phyloP scores from a whole-genome alignment of 2,329 filamentous ascomycete species.

The Leptographium galeiforme region DNA sequence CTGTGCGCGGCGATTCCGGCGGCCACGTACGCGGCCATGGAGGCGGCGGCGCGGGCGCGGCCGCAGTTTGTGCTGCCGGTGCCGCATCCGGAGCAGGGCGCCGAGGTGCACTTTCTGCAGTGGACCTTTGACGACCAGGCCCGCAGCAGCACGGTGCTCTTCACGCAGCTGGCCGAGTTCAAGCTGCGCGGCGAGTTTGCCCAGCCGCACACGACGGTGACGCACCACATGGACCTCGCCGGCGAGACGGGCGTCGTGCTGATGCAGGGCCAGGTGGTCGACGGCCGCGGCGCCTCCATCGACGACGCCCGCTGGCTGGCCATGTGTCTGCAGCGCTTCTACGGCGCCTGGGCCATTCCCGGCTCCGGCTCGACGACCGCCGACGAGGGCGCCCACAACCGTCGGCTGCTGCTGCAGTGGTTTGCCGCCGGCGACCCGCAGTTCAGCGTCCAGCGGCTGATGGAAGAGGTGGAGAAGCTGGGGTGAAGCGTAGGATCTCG shows the following conservation, averaged over 20 bases:
- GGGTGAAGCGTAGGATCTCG: constrained; percentile 20
- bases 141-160: constrained; percentile 55
- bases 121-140: constrained; percentile 64
- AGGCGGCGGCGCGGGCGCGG: constrained; percentile 54
- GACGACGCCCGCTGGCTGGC: constrained; percentile 82
- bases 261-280: constrained; percentile 69
- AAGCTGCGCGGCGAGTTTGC: constrained; percentile 83
- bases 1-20: constrained; percentile 76
- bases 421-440: constrained; percentile 65
- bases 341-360: constrained; percentile 47
- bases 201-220: constrained; percentile 84
- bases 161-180: constrained; percentile 88
- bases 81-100: constrained; percentile 52
- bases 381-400: constrained; percentile 44
- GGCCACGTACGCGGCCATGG: constrained; percentile 60
- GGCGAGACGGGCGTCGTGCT: constrained; percentile 66
- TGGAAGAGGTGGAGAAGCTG: constrained; percentile 82
- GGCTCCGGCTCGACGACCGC: constrained; percentile 17
- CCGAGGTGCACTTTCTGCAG: constrained; percentile 92
- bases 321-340: constrained; percentile 91
- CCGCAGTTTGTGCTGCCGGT: constrained; percentile 89
- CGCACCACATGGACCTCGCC: constrained; percentile 74
- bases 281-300: constrained; percentile 61
- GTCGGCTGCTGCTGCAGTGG: constrained; percentile 61
- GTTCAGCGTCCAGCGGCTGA: constrained; percentile 72